Evolutionary conservation across 805 yeast species (phyloP).

Genomic region (Zygoascus bituminiphila): DNA sequence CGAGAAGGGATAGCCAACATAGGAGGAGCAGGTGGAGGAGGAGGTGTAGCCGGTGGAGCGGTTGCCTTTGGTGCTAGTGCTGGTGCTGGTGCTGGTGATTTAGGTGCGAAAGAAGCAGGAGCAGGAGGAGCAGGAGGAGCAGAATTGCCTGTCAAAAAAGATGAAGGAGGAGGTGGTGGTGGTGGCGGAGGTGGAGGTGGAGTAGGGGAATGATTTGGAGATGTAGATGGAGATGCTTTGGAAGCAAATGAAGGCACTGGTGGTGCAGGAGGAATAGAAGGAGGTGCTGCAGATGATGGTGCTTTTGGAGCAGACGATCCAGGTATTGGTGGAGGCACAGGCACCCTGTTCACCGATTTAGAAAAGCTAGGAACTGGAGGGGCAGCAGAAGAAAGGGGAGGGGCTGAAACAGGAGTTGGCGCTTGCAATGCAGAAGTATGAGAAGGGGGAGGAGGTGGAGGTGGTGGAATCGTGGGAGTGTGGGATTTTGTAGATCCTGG

Average conservation of each 20-base stretch:
- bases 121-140: slow-evolving; percentile 22
- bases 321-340: slow-evolving; percentile 14
- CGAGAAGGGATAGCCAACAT: slow-evolving; percentile 9
- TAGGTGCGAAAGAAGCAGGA: slow-evolving; percentile 16
- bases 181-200: slow-evolving; percentile 6
- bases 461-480: slow-evolving; percentile 6
- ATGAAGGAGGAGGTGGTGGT: slow-evolving; percentile 14
- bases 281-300: slow-evolving; percentile 17
- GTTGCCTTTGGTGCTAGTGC: slow-evolving; percentile 1
- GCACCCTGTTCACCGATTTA: slow-evolving; percentile 9
- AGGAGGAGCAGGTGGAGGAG: slow-evolving; percentile 17
- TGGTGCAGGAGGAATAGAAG: slow-evolving; percentile 6
- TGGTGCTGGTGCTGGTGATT: slow-evolving; percentile 1
- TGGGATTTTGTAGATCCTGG: slow-evolving; percentile 11
- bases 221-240: slow-evolving; percentile 2
- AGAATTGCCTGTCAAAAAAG: slow-evolving; percentile 15
- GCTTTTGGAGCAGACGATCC: slow-evolving; percentile 11
- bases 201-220: slow-evolving; percentile 8
- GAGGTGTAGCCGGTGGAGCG: slow-evolving; percentile 9
- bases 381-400: slow-evolving; percentile 15
- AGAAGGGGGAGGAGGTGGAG: not conserved
- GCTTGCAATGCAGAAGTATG: not conserved
- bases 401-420: slow-evolving; percentile 17
- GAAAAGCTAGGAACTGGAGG: slow-evolving; percentile 24
- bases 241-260: slow-evolving; percentile 2